Conservation (phyloP, 169 alveolate species). For the Plasmodium adleri region DNA sequence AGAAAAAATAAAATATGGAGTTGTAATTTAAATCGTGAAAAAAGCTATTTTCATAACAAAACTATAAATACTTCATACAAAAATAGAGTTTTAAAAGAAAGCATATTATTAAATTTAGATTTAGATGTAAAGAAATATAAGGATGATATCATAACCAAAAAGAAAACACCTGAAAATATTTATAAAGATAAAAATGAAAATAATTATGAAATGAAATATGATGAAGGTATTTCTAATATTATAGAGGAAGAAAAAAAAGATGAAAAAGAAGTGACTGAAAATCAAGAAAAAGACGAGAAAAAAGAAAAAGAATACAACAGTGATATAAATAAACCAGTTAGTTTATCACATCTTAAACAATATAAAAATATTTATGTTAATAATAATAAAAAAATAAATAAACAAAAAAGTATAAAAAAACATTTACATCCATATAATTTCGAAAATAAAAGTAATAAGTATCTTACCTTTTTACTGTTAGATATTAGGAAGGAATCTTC, state of each 20-base stretch:
- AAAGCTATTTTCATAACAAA: conserved; percentile 1
- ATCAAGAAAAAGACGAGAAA: not conserved
- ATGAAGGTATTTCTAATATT: conserved; percentile 7
- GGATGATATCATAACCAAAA: not conserved
- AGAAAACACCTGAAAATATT: not conserved
- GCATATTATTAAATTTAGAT: not conserved
- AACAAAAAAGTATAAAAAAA: conserved; percentile 3
- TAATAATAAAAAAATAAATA: not conserved
- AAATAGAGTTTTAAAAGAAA: conserved; percentile 1
- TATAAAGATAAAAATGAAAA: not conserved
- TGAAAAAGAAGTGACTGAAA: not conserved
- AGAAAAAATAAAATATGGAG: not conserved
- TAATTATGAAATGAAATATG: conserved; percentile 13
- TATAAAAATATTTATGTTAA: not conserved
- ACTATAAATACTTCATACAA: not conserved
- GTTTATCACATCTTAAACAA: not conserved
- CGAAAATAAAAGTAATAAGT: not conserved
- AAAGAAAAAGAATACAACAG: not conserved
- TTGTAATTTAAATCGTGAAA: conserved; percentile 6
- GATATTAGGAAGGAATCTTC: not conserved
- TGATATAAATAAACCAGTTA: not conserved
- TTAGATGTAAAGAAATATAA: not conserved
- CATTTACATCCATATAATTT: not conserved
- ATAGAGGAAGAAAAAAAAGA: not conserved
- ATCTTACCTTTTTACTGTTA: not conserved